phyloP scores from a whole-genome alignment of 768 basidiomycete genomes.

The Leucocoprinus leucothites region DNA sequence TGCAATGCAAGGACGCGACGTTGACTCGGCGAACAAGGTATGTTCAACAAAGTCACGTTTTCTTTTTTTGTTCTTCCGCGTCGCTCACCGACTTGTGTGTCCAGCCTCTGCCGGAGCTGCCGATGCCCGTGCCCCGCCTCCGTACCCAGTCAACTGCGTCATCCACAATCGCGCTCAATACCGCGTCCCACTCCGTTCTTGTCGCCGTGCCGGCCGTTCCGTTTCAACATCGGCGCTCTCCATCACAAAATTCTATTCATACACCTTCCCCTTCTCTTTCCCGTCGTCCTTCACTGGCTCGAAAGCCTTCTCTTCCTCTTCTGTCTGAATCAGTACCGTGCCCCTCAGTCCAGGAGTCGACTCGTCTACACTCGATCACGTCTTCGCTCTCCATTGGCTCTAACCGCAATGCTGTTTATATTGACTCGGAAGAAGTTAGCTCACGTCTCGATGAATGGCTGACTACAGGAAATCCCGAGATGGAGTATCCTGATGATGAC shows the following conservation, averaged over 20 bases:
- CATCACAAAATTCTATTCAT: slow-evolving; percentile 1
- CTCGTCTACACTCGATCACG: slow-evolving; percentile 6
- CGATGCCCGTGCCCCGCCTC: not conserved
- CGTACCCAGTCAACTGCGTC: not conserved
- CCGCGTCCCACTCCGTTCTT: not conserved
- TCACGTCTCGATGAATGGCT: slow-evolving; percentile 24
- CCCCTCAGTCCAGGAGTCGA: slow-evolving; percentile 5
- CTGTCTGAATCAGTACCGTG: slow-evolving; percentile 12
- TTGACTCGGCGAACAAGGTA: not conserved
- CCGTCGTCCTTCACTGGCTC: slow-evolving; percentile 15
- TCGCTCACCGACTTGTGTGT: not conserved
- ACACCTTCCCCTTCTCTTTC: slow-evolving; percentile 1
- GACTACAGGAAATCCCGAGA: slow-evolving; percentile 13
- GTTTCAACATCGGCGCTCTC: not conserved
- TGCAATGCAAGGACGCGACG: not conserved
- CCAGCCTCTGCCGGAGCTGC: slow-evolving; percentile 3
- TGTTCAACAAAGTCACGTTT: not conserved
- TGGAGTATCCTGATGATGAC: slow-evolving; percentile 5
- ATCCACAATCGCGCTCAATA: not conserved
- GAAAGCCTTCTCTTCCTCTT: slow-evolving; percentile 15
- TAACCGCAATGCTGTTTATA: slow-evolving; percentile 31
- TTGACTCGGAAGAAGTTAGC: slow-evolving; percentile 29
- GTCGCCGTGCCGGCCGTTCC: not conserved
- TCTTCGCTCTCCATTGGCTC: slow-evolving; percentile 7
- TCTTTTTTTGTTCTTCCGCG: not conserved